Base-by-base conservation (phyloP, 805 yeast species). In the Spathaspora girioi region DNA sequence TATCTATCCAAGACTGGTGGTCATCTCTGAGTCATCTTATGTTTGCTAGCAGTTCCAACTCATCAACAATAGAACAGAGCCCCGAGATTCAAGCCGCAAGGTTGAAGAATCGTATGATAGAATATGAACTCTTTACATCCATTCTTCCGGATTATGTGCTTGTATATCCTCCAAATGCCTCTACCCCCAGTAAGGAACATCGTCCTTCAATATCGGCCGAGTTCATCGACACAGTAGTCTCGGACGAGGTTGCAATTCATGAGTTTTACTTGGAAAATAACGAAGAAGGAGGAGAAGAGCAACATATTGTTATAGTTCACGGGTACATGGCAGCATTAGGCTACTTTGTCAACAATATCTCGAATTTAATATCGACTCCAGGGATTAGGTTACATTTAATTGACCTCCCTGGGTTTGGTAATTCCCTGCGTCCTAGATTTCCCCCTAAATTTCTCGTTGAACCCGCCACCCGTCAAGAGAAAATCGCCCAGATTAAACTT, bases 241-340 rank as follows among this genome's bases (percentile, higher is more conserved):
- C 60, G 11, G 65, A 65, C 15, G 60, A 60, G 0, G 55, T 65
- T 19, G 60, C 59, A 29, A 68, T 73, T 43, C 78, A 73, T 52
- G 78, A 73, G 50, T 61, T 73, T 29, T 68, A 62, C 49, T 51
- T 73, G 15, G 62, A 57, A 44, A 68, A 68, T 52, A 56, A 54
- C 12, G 15, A 29, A 11, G 31, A 41, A 7, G 50, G 48, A 5
- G 57, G 60, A 0, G 59, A 53, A 9, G 55, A 46, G 38, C 51
- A 48, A 6, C 66, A 68, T 44, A 47, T 71, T 4, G 77, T 73
- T 8, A 55, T 73, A 0, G 64, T 73, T 15, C 78, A 73, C 52
- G 78, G 78, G 5, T 73, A 72, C 55, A 73, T 73, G 78, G 78
- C 78, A 2, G 76, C 78, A 1, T 57, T 68, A 53, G 78, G 77